Percentiles rank a stretch among this genome's conserved stretches.
Evolutionary conservation across 192 early-diverging fungal genomes (phyloP).

Genomic region (Entrophospora sp.): DNA sequence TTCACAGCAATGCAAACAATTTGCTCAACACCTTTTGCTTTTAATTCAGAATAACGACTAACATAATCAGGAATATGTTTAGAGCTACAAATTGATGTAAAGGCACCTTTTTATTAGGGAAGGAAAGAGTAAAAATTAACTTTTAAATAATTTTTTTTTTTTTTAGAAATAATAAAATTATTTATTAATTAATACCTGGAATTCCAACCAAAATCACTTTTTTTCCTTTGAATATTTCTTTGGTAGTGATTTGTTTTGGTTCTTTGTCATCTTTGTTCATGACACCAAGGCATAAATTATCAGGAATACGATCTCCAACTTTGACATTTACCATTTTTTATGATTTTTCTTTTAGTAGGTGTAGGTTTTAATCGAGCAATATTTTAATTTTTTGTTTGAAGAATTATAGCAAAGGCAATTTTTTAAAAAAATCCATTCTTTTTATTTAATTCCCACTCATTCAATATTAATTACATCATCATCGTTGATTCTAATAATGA

Average conservation of each 20-base stretch:
- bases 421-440: too few species aligned
- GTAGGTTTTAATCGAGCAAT: too few species aligned
- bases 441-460: too few species aligned
- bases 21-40: slow-evolving; percentile 13
- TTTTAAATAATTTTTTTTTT: too few species aligned
- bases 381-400: too few species aligned
- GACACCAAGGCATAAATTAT: slow-evolving; percentile 3
- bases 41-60: neutral
- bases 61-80: slow-evolving; percentile 20
- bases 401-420: too few species aligned
- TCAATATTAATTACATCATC: too few species aligned
- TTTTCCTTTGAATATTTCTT: slow-evolving; percentile 18
- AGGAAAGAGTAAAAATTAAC: too few species aligned
- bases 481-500: too few species aligned
- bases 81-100: slow-evolving; percentile 16
- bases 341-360: neutral
- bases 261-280: neutral
- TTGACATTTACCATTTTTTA: neutral
- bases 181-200: too few species aligned
- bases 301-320: neutral
- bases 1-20: slow-evolving; percentile 19
- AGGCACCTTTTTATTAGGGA: slow-evolving; percentile 18
- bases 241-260: neutral
- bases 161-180: too few species aligned
- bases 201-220: slow-evolving; percentile 21